Evolutionary conservation across 805 yeast species (phyloP).

Genomic region (Suhomyces vadensis): DNA sequence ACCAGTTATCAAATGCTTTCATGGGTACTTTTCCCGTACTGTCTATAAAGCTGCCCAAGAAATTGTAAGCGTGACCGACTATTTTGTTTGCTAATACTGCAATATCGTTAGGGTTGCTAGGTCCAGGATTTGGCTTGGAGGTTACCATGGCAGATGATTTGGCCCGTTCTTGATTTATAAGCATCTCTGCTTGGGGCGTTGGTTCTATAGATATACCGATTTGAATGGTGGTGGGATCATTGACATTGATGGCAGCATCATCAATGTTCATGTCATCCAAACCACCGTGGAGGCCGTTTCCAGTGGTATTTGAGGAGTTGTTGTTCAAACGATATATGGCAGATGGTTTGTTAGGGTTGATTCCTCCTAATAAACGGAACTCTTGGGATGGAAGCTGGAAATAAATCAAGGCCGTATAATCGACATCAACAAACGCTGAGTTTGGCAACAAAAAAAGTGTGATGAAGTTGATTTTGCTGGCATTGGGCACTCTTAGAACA

Average conservation of each 20-base stretch:
- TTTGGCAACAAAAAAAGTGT: conserved; percentile 87
- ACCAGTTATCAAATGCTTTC: conserved; percentile 89
- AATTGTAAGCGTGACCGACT: conserved; percentile 90
- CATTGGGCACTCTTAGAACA: conserved; percentile 61
- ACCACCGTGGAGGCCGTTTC: conserved; percentile 17
- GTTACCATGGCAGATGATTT: conserved; percentile 21
- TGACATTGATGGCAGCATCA: conserved; percentile 31
- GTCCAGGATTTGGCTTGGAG: conserved; percentile 18
- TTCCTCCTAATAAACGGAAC: conserved; percentile 66
- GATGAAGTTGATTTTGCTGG: conserved; percentile 70
- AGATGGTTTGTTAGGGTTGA: conserved; percentile 72
- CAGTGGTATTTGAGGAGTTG: conserved; percentile 17
- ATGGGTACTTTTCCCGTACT: conserved; percentile 78
- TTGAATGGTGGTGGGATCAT: conserved; percentile 28
- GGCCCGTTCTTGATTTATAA: conserved; percentile 47
- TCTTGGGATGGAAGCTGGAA: conserved; percentile 74
- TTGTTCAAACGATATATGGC: conserved; percentile 84
- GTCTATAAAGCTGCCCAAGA: conserved; percentile 83
- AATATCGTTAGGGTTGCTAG: conserved; percentile 25
- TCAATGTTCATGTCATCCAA: conserved; percentile 39
- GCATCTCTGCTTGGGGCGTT: conserved; percentile 59
- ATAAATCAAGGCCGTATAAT: conserved; percentile 80
- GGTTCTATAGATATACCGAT: conserved; percentile 95
- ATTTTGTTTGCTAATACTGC: conserved; percentile 81
- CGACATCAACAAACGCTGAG: conserved; percentile 59